These are phyloP conservation scores for Orychophragmus violaceus DNA, from an alignment of 345 rosid species.

Conservation along the genomic window DNA sequence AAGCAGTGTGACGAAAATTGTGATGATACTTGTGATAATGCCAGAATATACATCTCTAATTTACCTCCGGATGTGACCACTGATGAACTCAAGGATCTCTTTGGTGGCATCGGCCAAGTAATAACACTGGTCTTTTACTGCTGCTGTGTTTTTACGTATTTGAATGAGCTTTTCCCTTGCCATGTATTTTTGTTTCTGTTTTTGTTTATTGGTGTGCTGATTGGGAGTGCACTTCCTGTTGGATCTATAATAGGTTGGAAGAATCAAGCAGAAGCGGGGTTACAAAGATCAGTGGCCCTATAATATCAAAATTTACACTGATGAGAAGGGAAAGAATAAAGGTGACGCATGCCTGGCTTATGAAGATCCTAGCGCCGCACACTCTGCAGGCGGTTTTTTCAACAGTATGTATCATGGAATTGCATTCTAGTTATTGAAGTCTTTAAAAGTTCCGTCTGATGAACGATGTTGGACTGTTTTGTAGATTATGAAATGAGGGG, in stretches of 20 bases:
- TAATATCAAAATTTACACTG: constrained; percentile 89
- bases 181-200: background rate
- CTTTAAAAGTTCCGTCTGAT: background rate
- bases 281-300: constrained; percentile 98
- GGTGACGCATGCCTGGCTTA: constrained; percentile 88
- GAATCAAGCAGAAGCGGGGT: constrained; percentile 95
- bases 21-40: constrained; percentile 77
- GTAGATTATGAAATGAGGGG: constrained; percentile 89
- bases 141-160: constrained; percentile 2
- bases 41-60: constrained; percentile 93
- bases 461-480: constrained; percentile 1
- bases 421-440: background rate
- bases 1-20: constrained; percentile 88
- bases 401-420: constrained; percentile 42
- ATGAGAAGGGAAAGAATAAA: constrained; percentile 83
- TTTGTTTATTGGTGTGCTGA: constrained; percentile 11
- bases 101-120: constrained; percentile 99
- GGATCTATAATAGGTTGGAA: constrained; percentile 54
- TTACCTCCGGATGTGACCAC: constrained; percentile 86
- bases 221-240: background rate
- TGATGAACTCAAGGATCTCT: constrained; percentile 85
- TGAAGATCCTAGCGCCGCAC: constrained; percentile 96
- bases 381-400: constrained; percentile 87
- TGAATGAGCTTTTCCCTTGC: background rate
- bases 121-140: constrained; percentile 30